Evolutionary conservation across 495 filamentous ascomycete genomes (phyloP), one percentile per base, ranked within the genome.

Genomic region (Massariosphaeria phaeospora): DNA sequence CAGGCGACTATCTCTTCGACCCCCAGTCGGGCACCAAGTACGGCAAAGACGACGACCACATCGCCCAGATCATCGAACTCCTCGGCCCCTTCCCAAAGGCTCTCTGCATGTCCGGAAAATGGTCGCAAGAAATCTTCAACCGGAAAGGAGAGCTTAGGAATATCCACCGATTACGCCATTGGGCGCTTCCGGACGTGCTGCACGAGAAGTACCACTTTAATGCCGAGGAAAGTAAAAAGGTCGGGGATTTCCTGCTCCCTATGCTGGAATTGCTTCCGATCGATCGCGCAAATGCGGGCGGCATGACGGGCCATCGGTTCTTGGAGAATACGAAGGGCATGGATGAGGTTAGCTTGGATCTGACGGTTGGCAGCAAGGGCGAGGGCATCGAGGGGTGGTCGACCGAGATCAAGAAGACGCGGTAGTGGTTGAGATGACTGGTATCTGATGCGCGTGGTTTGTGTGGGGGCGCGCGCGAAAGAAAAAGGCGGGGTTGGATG

Each of bases 21-120:
- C 93, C 93, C 0, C 93, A 99, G 72, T 97, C 93, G 4, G 93
- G 93, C 46, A 97, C 94, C 18, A 97, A 97, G 70, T 99, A 99
- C 67, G 93, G 93, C 66, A 99, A 99, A 75, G 93, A 99, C 69
- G 93, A 99, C 72, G 93, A 99, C 70, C 93, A 99, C 72, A 99
- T 97, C 36, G 93, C 93, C 2, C 93, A 99, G 69, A 96, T 99
- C 65, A 96, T 99, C 70, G 93, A 99, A 69, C 83, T 99, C 27
- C 81, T 99, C 8, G 93, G 93, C 18, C 82, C 83, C 17, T 97
- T 99, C 69, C 91, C 93, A 39, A 93, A 93, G 65, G 84, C 88
- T 2, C 81, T 97, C 23, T 95, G 85, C 66, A 77, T 93, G 38
- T 83, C 84, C 0, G 93, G 93, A 34, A 95, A 96, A 71, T 99